Evolutionary conservation across 805 yeast genomes (phyloP).

Genomic region (Teunomyces gatunensis): DNA sequence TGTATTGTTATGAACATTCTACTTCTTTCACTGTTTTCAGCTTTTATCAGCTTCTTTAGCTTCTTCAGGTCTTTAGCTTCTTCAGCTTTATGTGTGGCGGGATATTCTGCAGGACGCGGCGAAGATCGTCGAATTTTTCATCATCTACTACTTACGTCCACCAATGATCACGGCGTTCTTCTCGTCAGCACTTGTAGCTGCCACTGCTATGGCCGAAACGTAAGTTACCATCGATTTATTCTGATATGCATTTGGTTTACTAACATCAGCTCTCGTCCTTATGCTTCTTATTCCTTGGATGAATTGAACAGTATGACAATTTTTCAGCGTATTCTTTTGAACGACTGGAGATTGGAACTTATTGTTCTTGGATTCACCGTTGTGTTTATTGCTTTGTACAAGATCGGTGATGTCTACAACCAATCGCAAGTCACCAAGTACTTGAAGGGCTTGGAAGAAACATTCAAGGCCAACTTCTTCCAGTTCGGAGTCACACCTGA

Average conservation of each 20-base stretch:
- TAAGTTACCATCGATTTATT: not conserved
- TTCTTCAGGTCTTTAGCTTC: not conserved
- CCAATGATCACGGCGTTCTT: constrained; percentile 2
- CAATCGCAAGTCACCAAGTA: constrained; percentile 50
- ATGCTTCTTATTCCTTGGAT: constrained; percentile 38
- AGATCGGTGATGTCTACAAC: constrained; percentile 61
- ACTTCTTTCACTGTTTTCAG: not conserved
- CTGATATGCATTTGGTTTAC: not conserved
- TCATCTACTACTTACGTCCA: not conserved
- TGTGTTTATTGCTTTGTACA: constrained; percentile 49
- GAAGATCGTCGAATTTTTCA: constrained; percentile 1
- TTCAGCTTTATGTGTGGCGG: too few species aligned
- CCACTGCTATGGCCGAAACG: constrained; percentile 4
- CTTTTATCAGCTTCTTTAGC: not conserved
- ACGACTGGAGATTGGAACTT: constrained; percentile 78
- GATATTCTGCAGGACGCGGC: not conserved
- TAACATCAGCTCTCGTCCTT: constrained; percentile 9
- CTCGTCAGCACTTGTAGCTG: constrained; percentile 1
- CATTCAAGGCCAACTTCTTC: constrained; percentile 65
- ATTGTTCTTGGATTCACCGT: constrained; percentile 51
- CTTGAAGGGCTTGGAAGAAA: constrained; percentile 48
- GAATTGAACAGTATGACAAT: constrained; percentile 61
- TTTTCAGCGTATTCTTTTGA: constrained; percentile 51
- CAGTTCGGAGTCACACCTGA: constrained; percentile 64
- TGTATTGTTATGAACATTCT: too few species aligned